Conservation (phyloP, 768 basidiomycete species). For the Sarcomyxa edulis region DNA sequence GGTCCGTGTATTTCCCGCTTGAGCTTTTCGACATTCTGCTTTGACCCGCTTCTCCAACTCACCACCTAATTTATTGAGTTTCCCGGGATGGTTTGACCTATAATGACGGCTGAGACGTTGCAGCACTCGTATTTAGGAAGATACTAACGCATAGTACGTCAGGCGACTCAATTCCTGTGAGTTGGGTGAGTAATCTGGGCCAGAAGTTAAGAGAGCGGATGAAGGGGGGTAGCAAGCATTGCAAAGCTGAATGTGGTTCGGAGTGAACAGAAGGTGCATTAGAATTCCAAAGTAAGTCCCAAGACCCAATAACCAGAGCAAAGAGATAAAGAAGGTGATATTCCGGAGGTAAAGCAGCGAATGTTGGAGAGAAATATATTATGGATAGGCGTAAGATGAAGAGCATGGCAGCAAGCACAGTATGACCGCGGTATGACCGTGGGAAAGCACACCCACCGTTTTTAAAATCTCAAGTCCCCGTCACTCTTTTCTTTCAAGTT, state of each 20-base stretch:
- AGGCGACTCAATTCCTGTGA: conserved; percentile 80
- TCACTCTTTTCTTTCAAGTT: no score
- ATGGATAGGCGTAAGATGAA: no score
- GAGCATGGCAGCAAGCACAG: no score
- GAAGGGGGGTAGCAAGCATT: conserved; percentile 83
- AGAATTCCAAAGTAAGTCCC: no score
- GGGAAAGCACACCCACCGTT: no score
- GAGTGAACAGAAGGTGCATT: conserved; percentile 75
- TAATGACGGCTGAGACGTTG: conserved; percentile 18
- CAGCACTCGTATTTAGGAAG: background rate
- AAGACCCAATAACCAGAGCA: no score
- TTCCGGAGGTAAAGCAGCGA: conserved; percentile 10
- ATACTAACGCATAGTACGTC: conserved; percentile 70
- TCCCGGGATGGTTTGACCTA: conserved; percentile 68
- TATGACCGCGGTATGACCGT: no score
- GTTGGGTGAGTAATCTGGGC: conserved; percentile 75
- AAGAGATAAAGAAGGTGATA: conserved; percentile 2
- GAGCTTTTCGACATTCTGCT: conserved; percentile 61
- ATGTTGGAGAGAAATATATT: conserved; percentile 9
- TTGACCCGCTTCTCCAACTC: conserved; percentile 75
- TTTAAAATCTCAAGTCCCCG: no score
- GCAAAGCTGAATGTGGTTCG: conserved; percentile 80
- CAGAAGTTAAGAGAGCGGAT: conserved; percentile 67
- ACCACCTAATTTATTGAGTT: conserved; percentile 68
- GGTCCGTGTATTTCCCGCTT: conserved; percentile 68